Conservation (phyloP, 352 stramenopile genomes). For the Globisporangium camurandrum region DNA sequence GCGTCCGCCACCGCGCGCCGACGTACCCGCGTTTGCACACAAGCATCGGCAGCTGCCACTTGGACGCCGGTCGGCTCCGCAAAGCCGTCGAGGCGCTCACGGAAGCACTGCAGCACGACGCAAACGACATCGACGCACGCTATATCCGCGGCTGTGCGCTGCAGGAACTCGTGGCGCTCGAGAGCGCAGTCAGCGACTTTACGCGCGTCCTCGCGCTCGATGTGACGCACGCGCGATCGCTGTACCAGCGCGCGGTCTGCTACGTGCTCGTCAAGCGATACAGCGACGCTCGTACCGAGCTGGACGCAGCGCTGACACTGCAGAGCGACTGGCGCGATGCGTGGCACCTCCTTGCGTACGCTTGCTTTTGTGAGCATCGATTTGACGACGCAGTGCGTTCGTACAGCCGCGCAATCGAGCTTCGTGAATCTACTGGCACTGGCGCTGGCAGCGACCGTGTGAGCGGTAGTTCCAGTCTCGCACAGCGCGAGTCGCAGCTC, state of each 20-base stretch:
- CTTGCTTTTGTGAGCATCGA: conserved; percentile 22
- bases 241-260: conserved; percentile 40
- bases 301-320: conserved; percentile 17
- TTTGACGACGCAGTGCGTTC: conserved; percentile 25
- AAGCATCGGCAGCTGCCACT: conserved; percentile 50
- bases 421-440: conserved; percentile 10
- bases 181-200: conserved; percentile 37
- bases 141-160: conserved; percentile 46
- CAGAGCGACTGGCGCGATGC: conserved; percentile 33
- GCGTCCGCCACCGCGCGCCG: conserved; percentile 31
- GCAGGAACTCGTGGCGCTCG: conserved; percentile 39
- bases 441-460: background rate
- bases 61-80: conserved; percentile 22
- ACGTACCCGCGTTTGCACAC: conserved; percentile 39
- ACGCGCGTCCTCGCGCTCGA: conserved; percentile 14
- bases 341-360: conserved; percentile 36
- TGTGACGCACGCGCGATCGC: conserved; percentile 14
- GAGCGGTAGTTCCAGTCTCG: background rate
- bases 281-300: conserved; percentile 17
- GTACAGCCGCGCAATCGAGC: conserved; percentile 26
- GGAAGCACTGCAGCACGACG: conserved; percentile 23
- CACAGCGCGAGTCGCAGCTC: conserved; percentile 20
- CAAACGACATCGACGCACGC: conserved; percentile 17
- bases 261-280: conserved; percentile 26
- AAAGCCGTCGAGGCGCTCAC: conserved; percentile 43